Conservation (phyloP, 352 stramenopile species). For the Pythium utonaiense region DNA sequence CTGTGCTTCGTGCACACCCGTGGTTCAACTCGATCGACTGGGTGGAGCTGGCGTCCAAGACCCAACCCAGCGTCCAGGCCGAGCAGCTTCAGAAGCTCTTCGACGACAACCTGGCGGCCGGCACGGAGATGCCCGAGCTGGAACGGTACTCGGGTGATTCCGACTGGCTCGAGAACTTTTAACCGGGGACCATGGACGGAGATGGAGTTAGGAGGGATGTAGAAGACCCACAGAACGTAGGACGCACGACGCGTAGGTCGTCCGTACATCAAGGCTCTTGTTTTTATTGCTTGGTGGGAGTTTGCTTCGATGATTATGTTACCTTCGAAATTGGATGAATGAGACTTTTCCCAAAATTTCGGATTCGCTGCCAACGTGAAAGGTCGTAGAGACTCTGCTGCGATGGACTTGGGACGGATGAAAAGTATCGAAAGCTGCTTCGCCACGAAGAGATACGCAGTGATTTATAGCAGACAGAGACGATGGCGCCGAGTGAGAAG, state of each 20-base stretch:
- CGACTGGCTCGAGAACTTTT: constrained; percentile 84
- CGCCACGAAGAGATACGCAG: neutral
- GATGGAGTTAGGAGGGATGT: neutral
- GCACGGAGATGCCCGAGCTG: constrained; percentile 54
- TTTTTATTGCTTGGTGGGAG: neutral
- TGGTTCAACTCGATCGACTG: constrained; percentile 81
- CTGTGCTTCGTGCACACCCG: constrained; percentile 72
- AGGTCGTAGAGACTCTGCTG: neutral
- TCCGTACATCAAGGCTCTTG: neutral
- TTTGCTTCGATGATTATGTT: neutral
- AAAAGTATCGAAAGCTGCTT: neutral
- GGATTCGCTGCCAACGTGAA: neutral
- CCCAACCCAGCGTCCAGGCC: constrained; percentile 36
- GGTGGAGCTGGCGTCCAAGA: constrained; percentile 75
- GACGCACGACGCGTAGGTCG: too few relatives aligned
- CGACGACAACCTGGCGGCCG: constrained; percentile 44
- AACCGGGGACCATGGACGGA: constrained; percentile 5
- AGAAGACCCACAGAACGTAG: neutral
- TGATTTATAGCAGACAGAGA: too few relatives aligned
- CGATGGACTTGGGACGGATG: neutral
- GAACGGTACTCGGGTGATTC: constrained; percentile 53
- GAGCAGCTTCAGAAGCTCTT: constrained; percentile 54
- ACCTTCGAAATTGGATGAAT: neutral
- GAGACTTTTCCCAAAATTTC: neutral
- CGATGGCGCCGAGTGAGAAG: constrained; percentile 24